These are phyloP conservation scores for Leccinum angustisporum DNA, from an alignment of 1,284 basidiomycete species.

Conservation along the genomic window DNA sequence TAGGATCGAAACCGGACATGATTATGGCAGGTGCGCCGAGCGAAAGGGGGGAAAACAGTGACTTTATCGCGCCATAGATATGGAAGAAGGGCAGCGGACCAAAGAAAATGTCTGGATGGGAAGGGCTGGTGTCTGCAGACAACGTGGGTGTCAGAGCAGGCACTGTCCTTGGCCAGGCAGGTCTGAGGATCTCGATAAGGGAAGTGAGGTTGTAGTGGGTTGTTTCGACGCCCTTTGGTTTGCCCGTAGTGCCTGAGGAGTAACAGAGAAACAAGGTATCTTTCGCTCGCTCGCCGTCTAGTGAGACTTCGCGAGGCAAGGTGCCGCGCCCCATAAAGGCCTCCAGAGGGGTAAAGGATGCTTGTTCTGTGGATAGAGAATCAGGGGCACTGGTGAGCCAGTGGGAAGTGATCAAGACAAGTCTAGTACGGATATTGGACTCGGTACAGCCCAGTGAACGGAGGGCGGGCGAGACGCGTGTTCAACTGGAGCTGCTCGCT, in stretches of 20 bases:
- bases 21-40: slow-evolving; percentile 64
- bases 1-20: slow-evolving; percentile 73
- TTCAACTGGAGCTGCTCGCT: slow-evolving; percentile 16
- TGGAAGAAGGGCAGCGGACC: slow-evolving; percentile 59
- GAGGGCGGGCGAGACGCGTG: slow-evolving; percentile 35
- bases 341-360: slow-evolving; percentile 37
- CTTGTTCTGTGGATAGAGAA: slow-evolving; percentile 20
- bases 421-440: slow-evolving; percentile 43
- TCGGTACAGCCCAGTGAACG: slow-evolving; percentile 39
- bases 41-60: slow-evolving; percentile 62
- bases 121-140: not conserved
- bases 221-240: slow-evolving; percentile 63
- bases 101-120: slow-evolving; percentile 46
- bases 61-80: slow-evolving; percentile 56
- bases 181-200: slow-evolving; percentile 44
- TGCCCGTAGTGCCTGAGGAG: slow-evolving; percentile 64
- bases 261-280: slow-evolving; percentile 68
- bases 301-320: slow-evolving; percentile 47
- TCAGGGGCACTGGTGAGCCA: slow-evolving; percentile 44
- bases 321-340: slow-evolving; percentile 47
- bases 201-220: slow-evolving; percentile 66
- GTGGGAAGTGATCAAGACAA: slow-evolving; percentile 44
- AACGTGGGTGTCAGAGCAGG: slow-evolving; percentile 22
- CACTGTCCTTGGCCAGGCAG: slow-evolving; percentile 37
- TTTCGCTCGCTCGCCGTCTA: slow-evolving; percentile 47